Evolutionary conservation across 306 rosid species (phyloP).

Genomic region (Malus orientalis): DNA sequence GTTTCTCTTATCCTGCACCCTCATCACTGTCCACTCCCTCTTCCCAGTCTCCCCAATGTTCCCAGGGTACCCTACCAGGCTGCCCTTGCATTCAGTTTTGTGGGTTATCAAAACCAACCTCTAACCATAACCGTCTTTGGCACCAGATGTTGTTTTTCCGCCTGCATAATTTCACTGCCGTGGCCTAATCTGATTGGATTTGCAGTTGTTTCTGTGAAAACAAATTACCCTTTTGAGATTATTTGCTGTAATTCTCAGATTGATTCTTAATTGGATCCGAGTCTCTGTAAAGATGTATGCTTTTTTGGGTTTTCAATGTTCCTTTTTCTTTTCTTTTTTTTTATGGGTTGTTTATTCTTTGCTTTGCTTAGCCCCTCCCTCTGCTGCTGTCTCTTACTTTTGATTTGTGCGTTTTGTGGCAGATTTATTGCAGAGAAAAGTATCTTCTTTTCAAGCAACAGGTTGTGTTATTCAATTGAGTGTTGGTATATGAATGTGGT

Average conservation of each 20-base stretch:
- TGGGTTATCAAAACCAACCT: slow-evolving; percentile 35
- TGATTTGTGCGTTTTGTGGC: slow-evolving; percentile 41
- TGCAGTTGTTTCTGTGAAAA: slow-evolving; percentile 27
- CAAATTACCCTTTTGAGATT: not conserved
- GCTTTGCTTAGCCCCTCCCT: slow-evolving; percentile 9
- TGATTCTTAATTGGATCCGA: slow-evolving; percentile 48
- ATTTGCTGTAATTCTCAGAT: not conserved
- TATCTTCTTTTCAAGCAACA: slow-evolving; percentile 52
- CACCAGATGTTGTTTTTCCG: slow-evolving; percentile 2
- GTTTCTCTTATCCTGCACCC: slow-evolving; percentile 34
- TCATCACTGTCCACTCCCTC: not conserved
- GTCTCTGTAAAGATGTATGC: slow-evolving; percentile 63
- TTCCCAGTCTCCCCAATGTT: slow-evolving; percentile 34
- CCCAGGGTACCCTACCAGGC: slow-evolving; percentile 7
- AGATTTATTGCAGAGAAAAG: slow-evolving; percentile 64
- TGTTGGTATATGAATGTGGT: not conserved
- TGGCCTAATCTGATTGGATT: slow-evolving; percentile 52
- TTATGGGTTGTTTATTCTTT: slow-evolving; percentile 44
- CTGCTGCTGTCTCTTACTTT: slow-evolving; percentile 17
- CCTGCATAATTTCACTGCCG: not conserved
- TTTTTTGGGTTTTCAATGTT: not conserved
- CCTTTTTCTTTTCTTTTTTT: slow-evolving; percentile 11
- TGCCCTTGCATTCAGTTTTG: slow-evolving; percentile 14
- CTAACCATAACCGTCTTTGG: slow-evolving; percentile 22
- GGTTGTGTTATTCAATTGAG: not conserved